Evolutionary conservation across 441 rosid species (phyloP), one percentile per base, ranked within the genome.

Genomic region (Populus tomentosa): DNA sequence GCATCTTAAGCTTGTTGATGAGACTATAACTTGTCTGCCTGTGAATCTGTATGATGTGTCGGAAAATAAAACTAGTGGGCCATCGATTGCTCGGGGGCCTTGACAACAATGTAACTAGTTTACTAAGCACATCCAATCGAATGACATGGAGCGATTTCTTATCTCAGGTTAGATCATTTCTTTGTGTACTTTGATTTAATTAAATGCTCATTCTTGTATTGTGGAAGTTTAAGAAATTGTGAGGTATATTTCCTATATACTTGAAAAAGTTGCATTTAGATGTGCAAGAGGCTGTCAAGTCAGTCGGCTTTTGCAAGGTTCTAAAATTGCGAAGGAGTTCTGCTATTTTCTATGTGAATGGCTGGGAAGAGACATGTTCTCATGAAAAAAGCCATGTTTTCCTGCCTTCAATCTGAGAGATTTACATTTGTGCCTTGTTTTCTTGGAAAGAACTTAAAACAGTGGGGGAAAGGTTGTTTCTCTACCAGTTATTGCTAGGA

Each of bases 41-140:
- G 56, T 14, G 14, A 46, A 14, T 1, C 56, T 14, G 21, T 64
- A 6, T 9, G 42, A 68, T 62, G 10, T 59, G 63, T 36, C 78
- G 74, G 65, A 8, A 70, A 36, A 77, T 46, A 26, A 69, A 75
- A 1, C n/a, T 73, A 89, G 90, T 68, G 69, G 85, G 91, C 53
- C 84, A 83, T 32, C 86, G 90, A 26, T 75, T 87, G 79, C 75
- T 89, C 68, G 89, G 89, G 46, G 88, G 91, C 72, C 86, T 88
- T 68, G 80, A 79, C 83, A 85, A 83, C 85, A 86, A 71, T 62
- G 61, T 81, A 64, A 81, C 85, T 68, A 78, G 85, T 68, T 84
- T 80, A 35, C 23, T 82, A 56, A 85, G 63, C 78, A 40, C 87
- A 69, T 78, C 87, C 6, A 80, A 35, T 69, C 86, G 86, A 65